Evolutionary conservation across 495 filamentous ascomycete genomes (phyloP).

Genomic region (Daldinia loculata): DNA sequence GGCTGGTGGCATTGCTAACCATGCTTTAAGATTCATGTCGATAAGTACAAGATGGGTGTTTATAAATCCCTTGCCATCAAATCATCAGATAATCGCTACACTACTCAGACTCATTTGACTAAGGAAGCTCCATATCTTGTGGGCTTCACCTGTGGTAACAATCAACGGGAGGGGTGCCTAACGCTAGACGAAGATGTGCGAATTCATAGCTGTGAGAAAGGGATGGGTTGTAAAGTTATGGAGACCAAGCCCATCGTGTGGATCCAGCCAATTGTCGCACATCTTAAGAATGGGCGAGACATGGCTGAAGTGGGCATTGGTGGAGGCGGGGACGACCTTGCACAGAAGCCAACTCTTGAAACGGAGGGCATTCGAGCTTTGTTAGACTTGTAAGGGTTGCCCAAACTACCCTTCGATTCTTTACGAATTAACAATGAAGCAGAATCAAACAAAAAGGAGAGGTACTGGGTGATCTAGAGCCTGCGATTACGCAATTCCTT

Average conservation of each 20-base stretch:
- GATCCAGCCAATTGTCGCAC: slow-evolving; percentile 80
- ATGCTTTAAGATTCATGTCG: slow-evolving; percentile 74
- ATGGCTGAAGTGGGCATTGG: slow-evolving; percentile 79
- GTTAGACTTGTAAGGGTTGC: slow-evolving; percentile 55
- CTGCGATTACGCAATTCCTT: slow-evolving; percentile 43
- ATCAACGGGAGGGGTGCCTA: slow-evolving; percentile 70
- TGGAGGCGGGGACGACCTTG: slow-evolving; percentile 79
- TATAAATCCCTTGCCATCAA: slow-evolving; percentile 70
- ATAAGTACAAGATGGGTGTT: slow-evolving; percentile 77
- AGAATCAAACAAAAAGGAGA: slow-evolving; percentile 37
- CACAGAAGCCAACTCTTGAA: slow-evolving; percentile 66
- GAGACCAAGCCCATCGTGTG: slow-evolving; percentile 68
- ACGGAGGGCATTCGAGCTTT: slow-evolving; percentile 55
- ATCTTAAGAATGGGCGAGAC: slow-evolving; percentile 61
- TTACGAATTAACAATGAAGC: not conserved
- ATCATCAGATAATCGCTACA: slow-evolving; percentile 43
- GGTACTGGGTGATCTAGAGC: slow-evolving; percentile 36
- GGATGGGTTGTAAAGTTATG: slow-evolving; percentile 67
- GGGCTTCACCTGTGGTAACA: slow-evolving; percentile 82
- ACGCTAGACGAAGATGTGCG: slow-evolving; percentile 69
- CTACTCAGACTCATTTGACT: slow-evolving; percentile 51
- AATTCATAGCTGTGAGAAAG: slow-evolving; percentile 89
- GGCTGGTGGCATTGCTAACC: slow-evolving; percentile 1
- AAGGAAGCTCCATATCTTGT: slow-evolving; percentile 72
- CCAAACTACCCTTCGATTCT: not conserved